Evolutionary conservation across 2,329 filamentous ascomycete species (phyloP), one percentile per base, ranked within the genome.

Genomic region (Penicillium crustosum): DNA sequence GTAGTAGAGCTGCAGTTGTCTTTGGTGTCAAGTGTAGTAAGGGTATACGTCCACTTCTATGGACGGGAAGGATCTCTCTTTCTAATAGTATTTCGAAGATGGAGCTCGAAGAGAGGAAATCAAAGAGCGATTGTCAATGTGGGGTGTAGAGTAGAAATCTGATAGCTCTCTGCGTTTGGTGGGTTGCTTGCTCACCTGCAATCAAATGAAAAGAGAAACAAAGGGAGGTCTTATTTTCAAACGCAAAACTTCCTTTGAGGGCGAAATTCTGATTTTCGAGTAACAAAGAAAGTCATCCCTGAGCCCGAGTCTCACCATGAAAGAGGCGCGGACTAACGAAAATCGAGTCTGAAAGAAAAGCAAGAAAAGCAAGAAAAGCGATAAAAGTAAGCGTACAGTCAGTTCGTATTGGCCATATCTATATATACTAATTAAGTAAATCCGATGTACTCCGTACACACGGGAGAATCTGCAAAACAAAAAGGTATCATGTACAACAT

Each of bases 401-500:
- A 36, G 9, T 35, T 57, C 49, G 42, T 53, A 57, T 57, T 57
- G 42, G 17, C 27, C 35, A 27, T 57, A 57, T 57, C 42, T 57
- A 53, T 53, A 57, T 53, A 53, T 50, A 57, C 27, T 47, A 47
- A 57, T 57, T 48, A 48, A n/a, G 42, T 53, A 57, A 45, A 41
- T 33, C 39, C 19, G 19, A 57, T 54, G 33, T 53, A 42, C 36
- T 49, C 33, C 21, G n/a, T 49, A 57, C 49, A 53, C 21, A 53
- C 9, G 31, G 35, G 39, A 45, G 19, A 42, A 56, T 52, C 23
- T 45, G 35, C 35, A 53, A 38, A 52, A 65, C 54, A 63, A 48
- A 61, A 58, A 69, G 68, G 67, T 72, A 73, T 72, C 70, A 70
- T 73, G 61, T 73, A 72, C 69, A 72, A 63, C 67, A 66, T 71